Conservation (phyloP, 352 stramenopile genomes). For the Achlya hypogyna region DNA sequence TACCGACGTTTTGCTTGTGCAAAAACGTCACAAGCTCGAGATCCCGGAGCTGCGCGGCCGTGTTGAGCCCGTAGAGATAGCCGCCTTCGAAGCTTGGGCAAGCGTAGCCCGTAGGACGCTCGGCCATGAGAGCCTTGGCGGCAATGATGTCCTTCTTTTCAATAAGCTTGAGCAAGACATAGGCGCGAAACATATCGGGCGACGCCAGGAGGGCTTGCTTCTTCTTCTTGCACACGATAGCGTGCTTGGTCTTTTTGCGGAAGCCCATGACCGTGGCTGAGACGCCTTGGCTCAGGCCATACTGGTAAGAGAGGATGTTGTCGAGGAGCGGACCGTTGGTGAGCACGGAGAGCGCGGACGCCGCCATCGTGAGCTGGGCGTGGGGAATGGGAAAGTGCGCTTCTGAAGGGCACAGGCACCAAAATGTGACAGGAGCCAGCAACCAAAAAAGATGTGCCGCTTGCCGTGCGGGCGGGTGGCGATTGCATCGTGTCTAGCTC, state of each 20-base stretch:
- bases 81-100: slow-evolving; percentile 1
- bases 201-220: background rate
- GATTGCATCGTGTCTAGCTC: slow-evolving; percentile 6
- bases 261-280: background rate
- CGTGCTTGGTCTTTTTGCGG: background rate
- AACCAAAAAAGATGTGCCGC: background rate
- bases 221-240: slow-evolving; percentile 2
- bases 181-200: background rate
- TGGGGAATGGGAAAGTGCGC: background rate
- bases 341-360: background rate
- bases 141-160: background rate
- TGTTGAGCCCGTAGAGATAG: slow-evolving; percentile 4
- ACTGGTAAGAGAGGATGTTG: background rate
- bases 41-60: background rate
- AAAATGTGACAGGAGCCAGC: background rate
- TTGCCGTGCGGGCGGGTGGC: background rate
- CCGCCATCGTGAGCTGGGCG: background rate
- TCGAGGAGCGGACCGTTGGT: background rate
- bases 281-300: background rate
- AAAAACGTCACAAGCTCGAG: background rate
- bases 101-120: background rate
- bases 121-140: background rate
- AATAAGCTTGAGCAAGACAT: background rate
- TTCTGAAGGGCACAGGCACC: background rate
- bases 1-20: background rate